Evolutionary conservation across 495 filamentous ascomycete genomes (phyloP), one percentile per base, ranked within the genome.

Genomic region (Aspergillus campestris): DNA sequence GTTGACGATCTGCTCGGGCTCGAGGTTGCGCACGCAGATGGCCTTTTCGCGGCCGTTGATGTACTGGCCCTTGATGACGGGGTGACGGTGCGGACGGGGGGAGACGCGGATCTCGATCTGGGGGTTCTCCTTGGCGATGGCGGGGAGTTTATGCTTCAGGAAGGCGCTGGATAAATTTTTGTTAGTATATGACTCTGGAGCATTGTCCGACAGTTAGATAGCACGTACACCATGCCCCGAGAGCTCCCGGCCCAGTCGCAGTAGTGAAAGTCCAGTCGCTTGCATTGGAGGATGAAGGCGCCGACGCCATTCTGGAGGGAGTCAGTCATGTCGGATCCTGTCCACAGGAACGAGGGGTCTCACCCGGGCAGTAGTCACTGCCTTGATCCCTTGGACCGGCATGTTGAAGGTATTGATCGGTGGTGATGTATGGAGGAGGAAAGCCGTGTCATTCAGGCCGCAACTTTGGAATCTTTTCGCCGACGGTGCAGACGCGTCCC

Each of bases 211-310:
- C 18, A 24, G 18, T 24, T 1, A 24, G 18, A 24, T 24, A 29
- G n/a, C 37, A 69, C 81, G 54, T 72, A 95, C 89, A 91, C 89
- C 89, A 98, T 96, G 60, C 92, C 92, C 47, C 69, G 77, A 31
- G 90, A 95, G 65, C 84, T 89, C 52, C 90, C 92, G 6, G 84
- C 87, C 77, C 82, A 87, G 72, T 96, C 89, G 72, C 92, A 95
- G 74, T 94, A 98, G 68, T 94, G 87, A 58, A 98, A 85, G 61
- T 95, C 87, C 61, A 98, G 75, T 50, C 84, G 83, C 69, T 86
- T 94, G 79, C 92, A 98, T 79, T 95, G 90, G 48, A 95, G 77
- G 65, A 98, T 87, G 71, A 97, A 98, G 53, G 91, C 88, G 47
- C 89, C 92, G 53, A 95, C 79, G 73, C 92, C 92, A 69, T 98